phyloP scores from a whole-genome alignment of 345 rosid genomes.

The Dipteronia sinensis region DNA sequence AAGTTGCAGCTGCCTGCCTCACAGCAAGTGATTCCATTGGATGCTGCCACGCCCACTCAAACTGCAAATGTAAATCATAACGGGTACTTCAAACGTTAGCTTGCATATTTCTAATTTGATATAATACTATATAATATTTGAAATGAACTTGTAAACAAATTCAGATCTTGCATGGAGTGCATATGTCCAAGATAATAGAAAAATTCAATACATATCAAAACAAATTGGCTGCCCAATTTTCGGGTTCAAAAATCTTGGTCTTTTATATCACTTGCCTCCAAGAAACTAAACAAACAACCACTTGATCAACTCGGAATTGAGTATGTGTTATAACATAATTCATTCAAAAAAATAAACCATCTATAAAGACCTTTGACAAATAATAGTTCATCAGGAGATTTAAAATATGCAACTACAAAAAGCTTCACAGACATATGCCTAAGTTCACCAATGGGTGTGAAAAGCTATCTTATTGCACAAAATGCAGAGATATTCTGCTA shows the following conservation, averaged over 20 bases:
- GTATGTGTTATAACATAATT: background rate
- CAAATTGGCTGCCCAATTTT: background rate
- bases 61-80: slow-evolving; percentile 49
- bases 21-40: slow-evolving; percentile 81
- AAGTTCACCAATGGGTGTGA: background rate
- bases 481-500: background rate
- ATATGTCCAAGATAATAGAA: background rate
- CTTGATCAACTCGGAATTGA: background rate
- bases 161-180: background rate
- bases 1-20: slow-evolving; percentile 76
- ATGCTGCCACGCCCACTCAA: slow-evolving; percentile 99
- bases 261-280: background rate
- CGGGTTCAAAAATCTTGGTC: background rate
- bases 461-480: background rate
- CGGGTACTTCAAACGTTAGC: background rate
- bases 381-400: background rate
- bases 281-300: background rate
- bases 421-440: background rate
- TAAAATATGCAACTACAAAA: background rate
- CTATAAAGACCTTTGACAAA: background rate
- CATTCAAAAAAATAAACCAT: background rate
- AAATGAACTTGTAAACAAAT: background rate
- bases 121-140: background rate
- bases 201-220: background rate
- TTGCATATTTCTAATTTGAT: background rate